These are phyloP conservation scores for Physcomitrium patens DNA, from an alignment of 225 moss, liverwort and hornwort genomes.

Conservation along the genomic window DNA sequence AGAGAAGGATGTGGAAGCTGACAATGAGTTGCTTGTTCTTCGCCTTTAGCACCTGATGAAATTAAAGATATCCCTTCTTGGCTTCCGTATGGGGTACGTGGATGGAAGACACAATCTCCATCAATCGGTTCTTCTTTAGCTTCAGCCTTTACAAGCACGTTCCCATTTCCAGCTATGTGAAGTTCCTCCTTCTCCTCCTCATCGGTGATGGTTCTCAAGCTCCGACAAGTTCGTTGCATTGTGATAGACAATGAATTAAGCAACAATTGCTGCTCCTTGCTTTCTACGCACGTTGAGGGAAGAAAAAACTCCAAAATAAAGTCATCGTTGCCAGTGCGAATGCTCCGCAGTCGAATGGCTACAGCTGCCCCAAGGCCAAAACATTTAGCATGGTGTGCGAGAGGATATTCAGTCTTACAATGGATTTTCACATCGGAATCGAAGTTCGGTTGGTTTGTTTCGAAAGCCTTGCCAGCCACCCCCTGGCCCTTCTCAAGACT, in stretches of 20 bases:
- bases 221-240: slow-evolving; percentile 84
- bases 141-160: slow-evolving; percentile 33
- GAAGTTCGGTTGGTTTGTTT: slow-evolving; percentile 78
- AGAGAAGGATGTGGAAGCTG: slow-evolving; percentile 27
- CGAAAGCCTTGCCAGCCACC: slow-evolving; percentile 75
- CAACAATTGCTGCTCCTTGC: slow-evolving; percentile 76
- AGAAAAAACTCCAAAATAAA: slow-evolving; percentile 91
- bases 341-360: slow-evolving; percentile 84
- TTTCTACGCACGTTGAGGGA: slow-evolving; percentile 62
- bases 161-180: slow-evolving; percentile 16
- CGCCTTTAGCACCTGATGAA: slow-evolving; percentile 2
- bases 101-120: slow-evolving; percentile 28
- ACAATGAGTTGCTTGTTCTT: slow-evolving; percentile 19
- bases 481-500: slow-evolving; percentile 75
- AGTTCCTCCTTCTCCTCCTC: slow-evolving; percentile 71
- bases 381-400: slow-evolving; percentile 75
- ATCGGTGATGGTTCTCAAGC: slow-evolving; percentile 75
- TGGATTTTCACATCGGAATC: slow-evolving; percentile 74
- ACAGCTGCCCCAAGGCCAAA: slow-evolving; percentile 83
- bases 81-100: slow-evolving; percentile 9
- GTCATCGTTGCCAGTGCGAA: slow-evolving; percentile 77
- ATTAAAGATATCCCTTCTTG: slow-evolving; percentile 9
- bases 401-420: slow-evolving; percentile 69
- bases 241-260: slow-evolving; percentile 86
- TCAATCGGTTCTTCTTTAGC: slow-evolving; percentile 32